A percentile compares a stretch with the other conserved stretches of the same genome.
phyloP scores from a whole-genome alignment of 1,139 yeast species.

The Tardiomyces digboiensis region DNA sequence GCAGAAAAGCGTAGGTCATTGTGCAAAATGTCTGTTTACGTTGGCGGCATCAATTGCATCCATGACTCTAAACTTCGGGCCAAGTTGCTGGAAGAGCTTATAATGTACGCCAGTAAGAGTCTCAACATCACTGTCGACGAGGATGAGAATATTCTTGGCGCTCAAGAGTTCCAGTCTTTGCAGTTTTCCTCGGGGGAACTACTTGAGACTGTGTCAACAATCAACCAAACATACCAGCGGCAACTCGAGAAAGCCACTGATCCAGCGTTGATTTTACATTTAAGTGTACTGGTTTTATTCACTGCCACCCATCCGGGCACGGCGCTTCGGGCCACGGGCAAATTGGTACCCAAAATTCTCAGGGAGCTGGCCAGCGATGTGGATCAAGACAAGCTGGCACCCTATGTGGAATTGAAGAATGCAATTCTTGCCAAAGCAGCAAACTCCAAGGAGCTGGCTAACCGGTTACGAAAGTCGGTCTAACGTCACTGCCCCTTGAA shows the following conservation, averaged over 20 bases:
- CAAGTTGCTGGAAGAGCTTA: constrained; percentile 9
- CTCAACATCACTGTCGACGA: constrained; percentile 1
- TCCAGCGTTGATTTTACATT: constrained; percentile 19
- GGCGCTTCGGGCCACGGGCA: constrained; percentile 22
- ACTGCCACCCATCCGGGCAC: constrained; percentile 8
- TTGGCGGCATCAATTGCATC: constrained; percentile 8
- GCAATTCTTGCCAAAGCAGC: constrained; percentile 7
- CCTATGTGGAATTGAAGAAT: constrained; percentile 9
- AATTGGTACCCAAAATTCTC: constrained; percentile 22
- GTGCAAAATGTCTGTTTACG: constrained; percentile 4
- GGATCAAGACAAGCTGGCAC: constrained; percentile 1
- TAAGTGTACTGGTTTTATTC: constrained; percentile 18
- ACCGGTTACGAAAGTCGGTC: neutral
- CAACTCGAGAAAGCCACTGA: constrained; percentile 16
- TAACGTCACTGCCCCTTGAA: too few species aligned
- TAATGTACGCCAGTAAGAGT: constrained; percentile 4
- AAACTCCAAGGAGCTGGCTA: constrained; percentile 1
- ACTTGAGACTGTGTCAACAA: constrained; percentile 4
- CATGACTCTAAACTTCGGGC: constrained; percentile 9
- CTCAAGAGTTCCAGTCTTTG: neutral
- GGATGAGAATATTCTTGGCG: neutral
- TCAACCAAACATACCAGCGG: constrained; percentile 6
- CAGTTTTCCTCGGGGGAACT: neutral
- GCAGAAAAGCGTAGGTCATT: neutral
- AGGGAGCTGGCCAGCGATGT: constrained; percentile 5